Evolutionary conservation across 345 rosid species (phyloP), one percentile per base, ranked within the genome.

Genomic region (Salix arbutifolia): DNA sequence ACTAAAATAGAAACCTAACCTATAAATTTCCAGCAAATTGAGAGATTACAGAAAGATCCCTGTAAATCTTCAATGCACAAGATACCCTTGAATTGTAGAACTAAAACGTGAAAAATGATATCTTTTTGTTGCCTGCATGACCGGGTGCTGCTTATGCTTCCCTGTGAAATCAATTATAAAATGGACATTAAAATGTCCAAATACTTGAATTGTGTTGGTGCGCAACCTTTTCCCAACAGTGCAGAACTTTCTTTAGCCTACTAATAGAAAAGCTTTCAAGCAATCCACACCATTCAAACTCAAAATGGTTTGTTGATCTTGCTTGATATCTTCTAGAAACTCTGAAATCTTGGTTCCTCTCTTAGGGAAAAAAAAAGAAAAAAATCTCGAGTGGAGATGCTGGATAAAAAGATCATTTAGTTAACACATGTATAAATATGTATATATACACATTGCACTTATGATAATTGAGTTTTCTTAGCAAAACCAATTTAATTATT

Each of bases 131-230:
- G 64, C 25, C 28, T 58, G 64, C 25, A 4, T 58, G 28, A 10
- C 28, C 1, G 16, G 53, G 12, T 67, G 35, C 65, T 35, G 35
- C 26, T 35, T n/a, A 19, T 25, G 77, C 19, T 75, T 10, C 19
- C 33, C 19, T 65, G 50, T 74, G 61, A 19, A n/a, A n/a, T 58
- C 40, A 13, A 52, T 65, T 44, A 40, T 37, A 37, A 17, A 12
- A 69, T 65, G 25, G 78, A 19, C 72, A 61, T 37, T 71, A 23
- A 19, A 75, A 62, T 77, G 60, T 77, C 72, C 30, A 70, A 46
- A 13, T 42, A 40, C 33, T 70, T n/a, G 62, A 3, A 13, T 16
- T 44, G 50, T 8, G 5, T 33, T 26, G 64, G 64, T 16, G 8
- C 10, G 68, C 8, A 61, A 70, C 31, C 46, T 23, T 64, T 33